These are phyloP conservation scores for Colletotrichum lindemuthianum DNA, from an alignment of 2,329 filamentous ascomycete genomes.

Conservation along the genomic window DNA sequence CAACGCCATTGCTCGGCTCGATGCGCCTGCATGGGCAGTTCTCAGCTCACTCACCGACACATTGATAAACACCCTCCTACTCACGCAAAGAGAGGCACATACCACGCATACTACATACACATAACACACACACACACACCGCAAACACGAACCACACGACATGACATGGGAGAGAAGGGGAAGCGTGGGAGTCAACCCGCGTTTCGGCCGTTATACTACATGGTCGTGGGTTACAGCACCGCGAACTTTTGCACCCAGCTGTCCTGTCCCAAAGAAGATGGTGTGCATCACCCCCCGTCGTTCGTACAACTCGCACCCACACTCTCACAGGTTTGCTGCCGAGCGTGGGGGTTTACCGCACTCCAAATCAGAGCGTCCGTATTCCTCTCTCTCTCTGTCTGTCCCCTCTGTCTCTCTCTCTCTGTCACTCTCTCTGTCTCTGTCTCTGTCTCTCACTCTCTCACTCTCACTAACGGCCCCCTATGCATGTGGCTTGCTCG, in stretches of 20 bases:
- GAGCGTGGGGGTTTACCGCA: conserved; percentile 12
- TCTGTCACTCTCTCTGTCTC: too few relatives aligned
- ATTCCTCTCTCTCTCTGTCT: background rate
- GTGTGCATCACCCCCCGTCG: background rate
- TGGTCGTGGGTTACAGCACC: conserved; percentile 11
- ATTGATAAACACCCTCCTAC: too few relatives aligned
- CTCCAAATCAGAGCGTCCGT: background rate
- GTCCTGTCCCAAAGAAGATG: conserved; percentile 16
- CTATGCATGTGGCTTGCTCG: too few relatives aligned
- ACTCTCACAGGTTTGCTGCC: too few relatives aligned
- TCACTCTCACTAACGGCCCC: too few relatives aligned
- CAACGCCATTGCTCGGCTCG: background rate
- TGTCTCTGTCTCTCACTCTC: too few relatives aligned
- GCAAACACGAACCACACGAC: background rate
- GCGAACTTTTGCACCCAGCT: background rate
- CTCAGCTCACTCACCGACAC: too few relatives aligned
- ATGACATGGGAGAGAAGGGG: background rate
- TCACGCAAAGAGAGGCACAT: too few relatives aligned
- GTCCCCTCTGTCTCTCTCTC: background rate
- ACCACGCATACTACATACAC: too few relatives aligned
- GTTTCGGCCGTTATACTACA: conserved; percentile 4
- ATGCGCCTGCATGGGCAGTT: too few relatives aligned
- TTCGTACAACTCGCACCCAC: too few relatives aligned
- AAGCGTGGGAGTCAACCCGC: background rate
- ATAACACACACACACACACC: too few relatives aligned